These are phyloP conservation scores for Davidsoniella eucalypti DNA, from an alignment of 2,329 filamentous ascomycete genomes.

Conservation along the genomic window DNA sequence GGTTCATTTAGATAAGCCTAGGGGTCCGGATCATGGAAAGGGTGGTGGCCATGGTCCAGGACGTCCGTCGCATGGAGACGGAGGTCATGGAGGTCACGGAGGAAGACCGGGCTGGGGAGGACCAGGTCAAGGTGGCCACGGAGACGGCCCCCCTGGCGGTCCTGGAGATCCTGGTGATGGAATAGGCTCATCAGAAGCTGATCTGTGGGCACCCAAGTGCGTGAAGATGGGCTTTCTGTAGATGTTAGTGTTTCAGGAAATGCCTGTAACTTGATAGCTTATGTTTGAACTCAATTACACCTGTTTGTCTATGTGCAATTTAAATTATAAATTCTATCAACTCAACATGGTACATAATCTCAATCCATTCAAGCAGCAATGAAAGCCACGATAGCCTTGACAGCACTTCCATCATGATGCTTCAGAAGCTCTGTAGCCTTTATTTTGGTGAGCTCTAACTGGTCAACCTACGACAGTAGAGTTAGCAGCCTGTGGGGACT, in stretches of 20 bases:
- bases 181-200: constrained; percentile 10
- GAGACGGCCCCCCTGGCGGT: too few relatives aligned
- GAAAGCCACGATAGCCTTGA: constrained; percentile 49
- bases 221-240: constrained; percentile 13
- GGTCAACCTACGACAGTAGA: constrained; percentile 34
- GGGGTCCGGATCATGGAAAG: constrained; percentile 3
- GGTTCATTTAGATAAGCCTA: constrained; percentile 12
- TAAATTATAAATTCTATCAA: too few relatives aligned
- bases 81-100: too few relatives aligned
- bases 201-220: constrained; percentile 18
- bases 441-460: constrained; percentile 53
- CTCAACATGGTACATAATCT: too few relatives aligned
- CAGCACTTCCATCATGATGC: constrained; percentile 51
- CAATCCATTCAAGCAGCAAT: constrained; percentile 16
- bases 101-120: too few relatives aligned
- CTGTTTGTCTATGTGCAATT: too few relatives aligned
- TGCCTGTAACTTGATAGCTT: too few relatives aligned
- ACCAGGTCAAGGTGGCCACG: too few relatives aligned
- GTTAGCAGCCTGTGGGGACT: background rate
- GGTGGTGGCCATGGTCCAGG: too few relatives aligned
- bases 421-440: constrained; percentile 63
- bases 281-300: too few relatives aligned
- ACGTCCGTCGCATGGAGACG: too few relatives aligned
- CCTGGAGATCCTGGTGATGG: background rate
- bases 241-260: too few relatives aligned